Evolutionary conservation across 805 yeast species (phyloP).

Genomic region (Schizosaccharomyces octosporus): DNA sequence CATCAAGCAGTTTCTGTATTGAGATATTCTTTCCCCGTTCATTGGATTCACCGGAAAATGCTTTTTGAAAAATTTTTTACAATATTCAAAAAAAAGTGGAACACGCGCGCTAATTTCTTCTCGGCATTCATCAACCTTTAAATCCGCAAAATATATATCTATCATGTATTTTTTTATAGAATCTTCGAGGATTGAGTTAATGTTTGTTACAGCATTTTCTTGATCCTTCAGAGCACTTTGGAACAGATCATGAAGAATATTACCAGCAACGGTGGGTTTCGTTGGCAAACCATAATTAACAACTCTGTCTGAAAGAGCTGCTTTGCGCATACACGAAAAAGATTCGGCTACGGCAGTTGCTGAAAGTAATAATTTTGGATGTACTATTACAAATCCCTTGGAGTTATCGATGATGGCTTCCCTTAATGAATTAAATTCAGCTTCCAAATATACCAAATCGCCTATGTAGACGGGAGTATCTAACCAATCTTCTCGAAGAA

Average conservation of each 20-base stretch:
- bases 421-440: background rate
- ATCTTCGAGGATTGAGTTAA: conserved; percentile 13
- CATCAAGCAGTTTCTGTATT: conserved; percentile 43
- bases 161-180: conserved; percentile 8
- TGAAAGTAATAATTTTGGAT: conserved; percentile 61
- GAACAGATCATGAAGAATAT: conserved; percentile 53
- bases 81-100: background rate
- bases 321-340: conserved; percentile 43
- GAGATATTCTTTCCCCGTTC: conserved; percentile 14
- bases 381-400: conserved; percentile 43
- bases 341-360: conserved; percentile 67
- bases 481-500: background rate
- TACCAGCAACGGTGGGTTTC: conserved; percentile 54
- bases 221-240: conserved; percentile 27
- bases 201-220: conserved; percentile 17
- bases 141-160: conserved; percentile 9
- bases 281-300: conserved; percentile 39
- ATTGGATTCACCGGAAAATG: background rate
- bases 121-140: background rate
- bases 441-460: background rate
- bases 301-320: conserved; percentile 33
- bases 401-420: conserved; percentile 22
- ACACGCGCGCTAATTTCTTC: background rate
- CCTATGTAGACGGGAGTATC: background rate
- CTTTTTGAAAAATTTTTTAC: conserved; percentile 6